phyloP scores from a whole-genome alignment of 2,329 filamentous ascomycete species.

The Paramyrothecium sp. region DNA sequence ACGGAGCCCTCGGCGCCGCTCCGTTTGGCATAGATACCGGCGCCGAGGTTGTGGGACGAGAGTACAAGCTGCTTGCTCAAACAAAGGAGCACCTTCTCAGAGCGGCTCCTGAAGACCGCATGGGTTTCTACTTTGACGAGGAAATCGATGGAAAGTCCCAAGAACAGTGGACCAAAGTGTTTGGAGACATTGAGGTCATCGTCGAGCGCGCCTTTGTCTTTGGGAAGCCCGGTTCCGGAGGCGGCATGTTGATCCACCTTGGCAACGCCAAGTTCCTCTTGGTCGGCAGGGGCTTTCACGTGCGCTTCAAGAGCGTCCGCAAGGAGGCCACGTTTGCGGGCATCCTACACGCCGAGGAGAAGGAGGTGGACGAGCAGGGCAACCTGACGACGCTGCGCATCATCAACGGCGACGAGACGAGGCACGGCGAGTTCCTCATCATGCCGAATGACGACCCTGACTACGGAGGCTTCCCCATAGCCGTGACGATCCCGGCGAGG shows the following conservation, averaged over 20 bases:
- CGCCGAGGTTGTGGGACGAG: conserved; percentile 23
- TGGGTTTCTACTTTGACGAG: conserved; percentile 38
- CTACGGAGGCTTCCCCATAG: conserved; percentile 55
- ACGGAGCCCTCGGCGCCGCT: conserved; percentile 32
- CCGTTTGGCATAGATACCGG: conserved; percentile 40
- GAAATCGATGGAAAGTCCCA: conserved; percentile 15
- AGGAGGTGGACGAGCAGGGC: conserved; percentile 30
- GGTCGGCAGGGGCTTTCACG: conserved; percentile 36
- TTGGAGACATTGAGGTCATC: conserved; percentile 30
- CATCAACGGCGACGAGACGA: conserved; percentile 39
- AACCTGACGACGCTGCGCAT: conserved; percentile 28
- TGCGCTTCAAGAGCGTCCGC: conserved; percentile 26
- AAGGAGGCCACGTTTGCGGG: conserved; percentile 33
- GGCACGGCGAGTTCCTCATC: conserved; percentile 43
- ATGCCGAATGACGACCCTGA: conserved; percentile 58
- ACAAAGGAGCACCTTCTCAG: conserved; percentile 23
- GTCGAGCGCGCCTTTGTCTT: conserved; percentile 39
- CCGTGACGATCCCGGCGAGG: conserved; percentile 50
- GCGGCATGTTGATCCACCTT: conserved; percentile 36
- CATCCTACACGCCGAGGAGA: conserved; percentile 33
- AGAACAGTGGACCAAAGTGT: conserved; percentile 23
- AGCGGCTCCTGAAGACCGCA: conserved; percentile 25
- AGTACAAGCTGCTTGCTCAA: conserved; percentile 29
- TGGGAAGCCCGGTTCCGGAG: conserved; percentile 34
- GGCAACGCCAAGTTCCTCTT: conserved; percentile 31